Base-by-base conservation (phyloP, 179 eudicot genomes). In the Beta lomatogona region DNA sequence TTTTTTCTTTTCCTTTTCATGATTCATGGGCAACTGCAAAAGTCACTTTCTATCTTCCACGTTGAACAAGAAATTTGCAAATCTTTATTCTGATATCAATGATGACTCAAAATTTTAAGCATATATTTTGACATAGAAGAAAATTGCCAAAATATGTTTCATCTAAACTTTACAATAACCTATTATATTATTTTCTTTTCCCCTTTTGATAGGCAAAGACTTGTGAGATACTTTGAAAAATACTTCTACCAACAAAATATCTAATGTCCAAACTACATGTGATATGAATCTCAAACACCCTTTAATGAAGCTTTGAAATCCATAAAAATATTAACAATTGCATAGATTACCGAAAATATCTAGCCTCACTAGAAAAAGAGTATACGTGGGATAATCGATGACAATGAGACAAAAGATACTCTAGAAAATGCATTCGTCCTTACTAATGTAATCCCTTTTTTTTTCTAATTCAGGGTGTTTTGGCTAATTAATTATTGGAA, bases 31-130 rank as follows among this genome's bases (percentile, higher is more conserved):
- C 77, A 74, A 81, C 41, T 68, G 77, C 79, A 66, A 78, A 81
- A 69, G 79, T 81, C 82, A 18, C 68, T 78, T 81, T 84, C 79
- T 59, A n/a, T 52, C 63, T 72, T 74, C 67, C 77, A 31, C 41
- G 44, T 53, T 80, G 53, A 67, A 77, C 65, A 80, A 14, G 78
- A 58, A 75, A n/a, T 57, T 41, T 61, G 71, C 31, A 66, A 53
- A 45, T 59, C 67, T 73, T 78, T 60, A 67, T 68, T 64, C 70
- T 76, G 21, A 82, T 22, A 77, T 72, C 81, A 78, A 59, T 74
- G 13, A 81, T 46, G 65, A 71, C 70, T 58, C 68, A 44, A 69
- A 67, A 13, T 58, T 82, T 41, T 5, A 72, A 63, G 55, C 21
- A 44, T n/a, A 22, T 76, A 46, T 44, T 77, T 77, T 73, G 15